phyloP scores from a whole-genome alignment of 805 yeast species.

The Kodamaea sagamina region DNA sequence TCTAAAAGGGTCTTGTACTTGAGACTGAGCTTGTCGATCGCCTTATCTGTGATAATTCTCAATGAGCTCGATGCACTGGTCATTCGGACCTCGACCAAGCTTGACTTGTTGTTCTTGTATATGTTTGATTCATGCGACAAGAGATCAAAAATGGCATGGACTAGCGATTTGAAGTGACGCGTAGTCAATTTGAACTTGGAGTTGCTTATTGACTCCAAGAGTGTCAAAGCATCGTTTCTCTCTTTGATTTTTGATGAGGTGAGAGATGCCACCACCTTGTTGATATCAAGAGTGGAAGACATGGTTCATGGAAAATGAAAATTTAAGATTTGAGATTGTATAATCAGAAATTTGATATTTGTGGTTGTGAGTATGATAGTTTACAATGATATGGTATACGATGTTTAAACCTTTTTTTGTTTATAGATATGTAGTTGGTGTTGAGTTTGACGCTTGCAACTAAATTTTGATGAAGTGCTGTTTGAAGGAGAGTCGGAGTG shows the following conservation, averaged over 20 bases:
- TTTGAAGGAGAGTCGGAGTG: no score
- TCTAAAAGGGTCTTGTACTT: conserved; percentile 26
- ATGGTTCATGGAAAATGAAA: background rate
- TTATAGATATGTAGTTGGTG: no score
- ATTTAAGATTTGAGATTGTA: background rate
- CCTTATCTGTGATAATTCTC: conserved; percentile 25
- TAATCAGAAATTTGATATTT: background rate
- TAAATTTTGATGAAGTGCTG: no score
- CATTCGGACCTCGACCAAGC: conserved; percentile 30
- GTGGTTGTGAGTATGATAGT: no score
- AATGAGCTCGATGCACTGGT: conserved; percentile 34
- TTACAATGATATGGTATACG: no score
- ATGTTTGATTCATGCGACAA: conserved; percentile 38
- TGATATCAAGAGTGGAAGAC: conserved; percentile 20
- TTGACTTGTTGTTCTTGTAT: conserved; percentile 24
- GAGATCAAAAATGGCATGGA: conserved; percentile 27
- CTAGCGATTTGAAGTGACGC: conserved; percentile 26
- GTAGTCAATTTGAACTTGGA: conserved; percentile 21
- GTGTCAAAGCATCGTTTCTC: conserved; percentile 50
- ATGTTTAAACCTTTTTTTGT: no score
- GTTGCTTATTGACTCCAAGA: conserved; percentile 22
- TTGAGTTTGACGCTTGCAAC: no score
- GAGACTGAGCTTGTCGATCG: conserved; percentile 18
- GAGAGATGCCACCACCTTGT: conserved; percentile 15
- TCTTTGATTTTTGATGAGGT: conserved; percentile 55